Base-by-base conservation (phyloP, 2,329 filamentous ascomycete genomes). In the Ascochyta viciae-villosae region DNA sequence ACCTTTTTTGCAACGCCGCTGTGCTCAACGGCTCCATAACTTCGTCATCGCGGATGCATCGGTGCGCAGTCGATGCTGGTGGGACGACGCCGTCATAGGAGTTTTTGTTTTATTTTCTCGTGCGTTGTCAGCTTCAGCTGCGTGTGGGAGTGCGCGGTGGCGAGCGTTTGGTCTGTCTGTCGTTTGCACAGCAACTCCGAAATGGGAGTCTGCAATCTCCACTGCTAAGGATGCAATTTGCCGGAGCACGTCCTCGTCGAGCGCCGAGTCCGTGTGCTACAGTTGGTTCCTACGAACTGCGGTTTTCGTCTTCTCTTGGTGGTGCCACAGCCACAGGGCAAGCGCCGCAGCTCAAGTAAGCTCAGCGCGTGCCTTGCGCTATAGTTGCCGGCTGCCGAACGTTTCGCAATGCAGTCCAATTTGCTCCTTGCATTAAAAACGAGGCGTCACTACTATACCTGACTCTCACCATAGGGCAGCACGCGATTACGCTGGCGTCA, bases 351-450 rank as follows among this genome's bases (percentile, higher is more conserved):
- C 37, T 19, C 15, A 16, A 54, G 45, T 40, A 49, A 44, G 45
- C 45, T 33, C 46, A 50, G 40, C 45, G 46, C 41, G 46, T 51
- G 33, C 38, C 47, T 54, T 39, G 47, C 46, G 40, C 35, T 41
- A 45, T 35, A 34, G 26, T 16, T 56, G 47, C 53, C 47, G 53
- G 37, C 13, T 47, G 19, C 53, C 53, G 53, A 56, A 38, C 31
- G 53, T 56, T 56, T 50, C 53, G 53, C 47, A 55, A 48, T 48
- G 53, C 35, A 50, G n/a, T 27, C 33, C 33, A 51, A 43, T 43
- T 34, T 43, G 47, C 53, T 51, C 53, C 47, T 51, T 56, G 42
- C 53, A 33, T 38, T 42, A 13, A 15, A 27, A 44, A 13, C 48
- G 7, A 41, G 33, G 40, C 51, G 39, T 44, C 39, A 31, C 43